Evolutionary conservation across 2,329 filamentous ascomycete genomes (phyloP).

Genomic region (Epichloe amarillans): DNA sequence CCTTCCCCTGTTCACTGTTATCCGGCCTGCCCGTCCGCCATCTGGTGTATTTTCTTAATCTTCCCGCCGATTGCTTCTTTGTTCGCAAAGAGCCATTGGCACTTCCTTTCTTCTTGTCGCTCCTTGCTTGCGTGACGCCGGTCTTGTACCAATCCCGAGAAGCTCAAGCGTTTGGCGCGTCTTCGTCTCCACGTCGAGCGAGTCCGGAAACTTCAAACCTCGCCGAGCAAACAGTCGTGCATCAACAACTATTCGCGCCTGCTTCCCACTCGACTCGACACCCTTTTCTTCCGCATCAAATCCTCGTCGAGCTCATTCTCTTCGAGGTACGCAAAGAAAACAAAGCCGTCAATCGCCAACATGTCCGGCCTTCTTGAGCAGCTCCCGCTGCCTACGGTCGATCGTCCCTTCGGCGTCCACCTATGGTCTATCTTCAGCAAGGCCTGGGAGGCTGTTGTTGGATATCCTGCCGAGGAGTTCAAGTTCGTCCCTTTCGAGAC

Average conservation of each 20-base stretch:
- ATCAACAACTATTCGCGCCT: background rate
- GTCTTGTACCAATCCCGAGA: background rate
- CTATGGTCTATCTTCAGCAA: constrained; percentile 94
- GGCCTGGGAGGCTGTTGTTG: constrained; percentile 60
- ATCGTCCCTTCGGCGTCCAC: constrained; percentile 80
- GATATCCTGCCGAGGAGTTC: constrained; percentile 80
- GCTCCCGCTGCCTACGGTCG: constrained; percentile 64
- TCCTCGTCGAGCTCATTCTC: background rate
- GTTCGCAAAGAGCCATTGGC: background rate
- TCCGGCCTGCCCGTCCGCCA: constrained; percentile 9
- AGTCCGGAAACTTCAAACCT: constrained; percentile 4
- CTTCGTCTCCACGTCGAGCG: background rate
- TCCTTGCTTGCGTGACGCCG: constrained; percentile 16
- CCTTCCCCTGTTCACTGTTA: constrained; percentile 11
- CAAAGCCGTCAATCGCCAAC: constrained; percentile 17
- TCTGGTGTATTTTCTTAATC: constrained; percentile 12
- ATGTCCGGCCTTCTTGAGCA: constrained; percentile 36
- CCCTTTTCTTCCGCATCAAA: background rate
- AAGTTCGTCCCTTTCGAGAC: constrained; percentile 69
- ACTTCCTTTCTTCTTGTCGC: constrained; percentile 21
- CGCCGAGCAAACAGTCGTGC: background rate
- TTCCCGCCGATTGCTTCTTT: background rate
- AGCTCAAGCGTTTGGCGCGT: background rate
- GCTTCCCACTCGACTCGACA: background rate
- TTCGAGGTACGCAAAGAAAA: background rate